These are phyloP conservation scores for Elsinoe fawcettii DNA, from an alignment of 2,329 filamentous ascomycete species.

Conservation along the genomic window DNA sequence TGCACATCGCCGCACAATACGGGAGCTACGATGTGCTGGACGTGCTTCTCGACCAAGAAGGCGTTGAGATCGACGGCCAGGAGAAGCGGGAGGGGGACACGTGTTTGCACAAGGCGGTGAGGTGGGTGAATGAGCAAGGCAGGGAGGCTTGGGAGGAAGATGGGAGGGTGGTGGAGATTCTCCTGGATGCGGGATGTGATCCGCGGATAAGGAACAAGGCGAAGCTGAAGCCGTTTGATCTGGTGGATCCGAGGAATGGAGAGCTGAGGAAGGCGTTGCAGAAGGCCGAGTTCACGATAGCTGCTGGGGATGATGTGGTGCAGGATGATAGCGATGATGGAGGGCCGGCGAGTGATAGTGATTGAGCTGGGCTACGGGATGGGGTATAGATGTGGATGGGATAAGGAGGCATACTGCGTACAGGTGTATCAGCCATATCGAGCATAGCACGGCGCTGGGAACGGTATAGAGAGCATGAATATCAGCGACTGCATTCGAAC, in stretches of 20 bases:
- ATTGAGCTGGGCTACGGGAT: slow-evolving; percentile 24
- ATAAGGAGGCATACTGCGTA: background rate
- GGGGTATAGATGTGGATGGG: background rate
- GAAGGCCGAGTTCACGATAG: slow-evolving; percentile 60
- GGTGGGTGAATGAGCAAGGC: slow-evolving; percentile 64
- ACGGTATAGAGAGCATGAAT: background rate
- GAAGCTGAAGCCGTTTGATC: slow-evolving; percentile 61
- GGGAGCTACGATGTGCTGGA: slow-evolving; percentile 86
- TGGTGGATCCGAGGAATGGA: slow-evolving; percentile 63
- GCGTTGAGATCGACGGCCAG: slow-evolving; percentile 75
- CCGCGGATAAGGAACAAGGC: slow-evolving; percentile 62
- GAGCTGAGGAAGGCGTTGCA: slow-evolving; percentile 56
- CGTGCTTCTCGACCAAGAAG: slow-evolving; percentile 71
- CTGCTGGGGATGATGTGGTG: slow-evolving; percentile 42
- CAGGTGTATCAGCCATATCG: slow-evolving; percentile 3
- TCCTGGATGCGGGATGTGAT: slow-evolving; percentile 71
- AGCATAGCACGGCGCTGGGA: slow-evolving; percentile 13
- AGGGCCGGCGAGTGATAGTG: slow-evolving; percentile 42
- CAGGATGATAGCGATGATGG: slow-evolving; percentile 39
- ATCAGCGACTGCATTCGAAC: background rate
- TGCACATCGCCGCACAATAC: slow-evolving; percentile 79
- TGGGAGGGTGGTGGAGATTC: slow-evolving; percentile 62
- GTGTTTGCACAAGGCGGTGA: slow-evolving; percentile 69
- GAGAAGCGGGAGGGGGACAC: slow-evolving; percentile 67
- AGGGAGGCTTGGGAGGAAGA: slow-evolving; percentile 58